Evolutionary conservation across 139 green algal species (phyloP).

Genomic region (Dunaliella sp.): DNA sequence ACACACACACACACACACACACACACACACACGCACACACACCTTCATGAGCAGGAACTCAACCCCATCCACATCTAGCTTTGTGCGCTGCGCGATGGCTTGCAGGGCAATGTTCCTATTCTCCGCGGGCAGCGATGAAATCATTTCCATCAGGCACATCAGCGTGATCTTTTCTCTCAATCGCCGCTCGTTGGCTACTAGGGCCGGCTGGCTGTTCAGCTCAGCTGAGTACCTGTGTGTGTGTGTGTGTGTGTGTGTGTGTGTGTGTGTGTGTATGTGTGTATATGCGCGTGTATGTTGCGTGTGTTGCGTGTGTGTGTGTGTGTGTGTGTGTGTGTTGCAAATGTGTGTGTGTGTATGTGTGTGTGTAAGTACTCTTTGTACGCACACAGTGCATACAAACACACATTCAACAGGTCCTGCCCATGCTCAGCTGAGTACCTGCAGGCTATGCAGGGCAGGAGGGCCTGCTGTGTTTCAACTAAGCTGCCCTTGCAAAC

Average conservation of each 20-base stretch:
- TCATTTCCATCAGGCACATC: slow-evolving; percentile 55
- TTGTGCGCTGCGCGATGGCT: slow-evolving; percentile 74
- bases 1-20: neutral
- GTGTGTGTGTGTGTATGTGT: slow-evolving; percentile 10
- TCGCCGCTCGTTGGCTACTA: slow-evolving; percentile 85
- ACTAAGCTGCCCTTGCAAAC: too few species aligned
- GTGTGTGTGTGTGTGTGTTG: neutral
- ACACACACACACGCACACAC: neutral
- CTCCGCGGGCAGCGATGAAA: slow-evolving; percentile 75
- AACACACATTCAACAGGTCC: too few species aligned
- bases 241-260: slow-evolving; percentile 45
- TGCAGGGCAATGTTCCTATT: slow-evolving; percentile 68
- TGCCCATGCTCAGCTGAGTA: too few species aligned
- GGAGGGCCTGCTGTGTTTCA: too few species aligned
- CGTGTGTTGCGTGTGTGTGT: neutral
- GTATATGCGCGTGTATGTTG: too few species aligned
- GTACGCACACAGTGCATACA: neutral
- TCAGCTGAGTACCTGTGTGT: slow-evolving; percentile 51
- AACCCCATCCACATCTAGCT: slow-evolving; percentile 88
- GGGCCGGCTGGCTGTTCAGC: slow-evolving; percentile 89
- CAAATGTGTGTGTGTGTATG: neutral
- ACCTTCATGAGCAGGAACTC: slow-evolving; percentile 99
- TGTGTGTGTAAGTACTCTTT: neutral
- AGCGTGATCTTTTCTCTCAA: slow-evolving; percentile 97
- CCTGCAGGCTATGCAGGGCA: too few species aligned